Base-by-base conservation (phyloP, 495 filamentous ascomycete species). In the Delitschia confertaspora region DNA sequence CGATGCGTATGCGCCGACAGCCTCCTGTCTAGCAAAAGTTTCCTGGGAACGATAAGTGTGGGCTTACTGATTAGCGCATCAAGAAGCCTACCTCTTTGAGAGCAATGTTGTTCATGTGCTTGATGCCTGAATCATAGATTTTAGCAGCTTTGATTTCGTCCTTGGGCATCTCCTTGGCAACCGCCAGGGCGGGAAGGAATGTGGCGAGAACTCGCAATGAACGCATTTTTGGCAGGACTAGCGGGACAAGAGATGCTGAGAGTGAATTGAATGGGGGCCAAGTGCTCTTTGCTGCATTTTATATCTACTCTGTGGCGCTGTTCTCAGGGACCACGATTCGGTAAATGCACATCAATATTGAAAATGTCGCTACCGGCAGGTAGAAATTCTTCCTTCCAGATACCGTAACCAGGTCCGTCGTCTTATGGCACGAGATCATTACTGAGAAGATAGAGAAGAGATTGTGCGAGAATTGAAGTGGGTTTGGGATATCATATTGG, bases 111-210 rank as follows among this genome's bases (percentile, higher is more conserved):
- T 54, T 54, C 31, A 30, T 30, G 38, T 54, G 51, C 17, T 30
- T 39, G 30, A 54, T 45, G 16, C 51, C 51, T 3, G 51, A 54
- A 33, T 54, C 51, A 22, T 54, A 54, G 13, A 54, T 33, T 32
- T 41, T 43, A 2, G 51, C 38, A 11, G 38, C 51, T 29, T 49
- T 48, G 33, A 49, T 14, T n/a, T 27, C 13, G 20, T 54, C 45
- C 31, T 49, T 45, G 24, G 51, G 30, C 4, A 54, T 18, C 24
- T 54, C 45, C 31, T 21, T 38, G 14, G 45, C 44, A 4, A 13
- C 40, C 25, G 39, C 51, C 32, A 54, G 51, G 40, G 40, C 40
- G 25, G 40, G 4, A n/a, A 54, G 23, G 3, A 39, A 43, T n/a
- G 6, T 49, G 30, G 5, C 45, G 17, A 21, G 24, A 16, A 13